Conservation (phyloP, 2,329 filamentous ascomycete species). For the Penicillium crustosum region DNA sequence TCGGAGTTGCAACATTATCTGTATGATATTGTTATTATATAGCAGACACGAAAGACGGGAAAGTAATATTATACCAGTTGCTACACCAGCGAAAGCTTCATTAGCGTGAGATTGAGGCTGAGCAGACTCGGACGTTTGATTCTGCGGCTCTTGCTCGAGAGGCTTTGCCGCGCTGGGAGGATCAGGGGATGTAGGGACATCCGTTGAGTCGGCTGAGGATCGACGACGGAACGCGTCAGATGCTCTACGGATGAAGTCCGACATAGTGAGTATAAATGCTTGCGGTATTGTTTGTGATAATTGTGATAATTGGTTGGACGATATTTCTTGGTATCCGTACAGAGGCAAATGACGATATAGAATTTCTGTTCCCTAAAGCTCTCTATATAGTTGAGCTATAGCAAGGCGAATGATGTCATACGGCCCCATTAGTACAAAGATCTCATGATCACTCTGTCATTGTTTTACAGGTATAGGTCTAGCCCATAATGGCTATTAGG, state of each 20-base stretch:
- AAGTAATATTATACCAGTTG: constrained; percentile 3
- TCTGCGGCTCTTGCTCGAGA: constrained; percentile 1
- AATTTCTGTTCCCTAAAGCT: neutral
- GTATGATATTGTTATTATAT: constrained; percentile 1
- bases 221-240: constrained; percentile 17
- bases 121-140: neutral
- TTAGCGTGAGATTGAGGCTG: constrained; percentile 7
- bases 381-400: neutral
- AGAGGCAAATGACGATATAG: neutral
- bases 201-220: constrained; percentile 10
- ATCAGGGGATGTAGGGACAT: neutral
- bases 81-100: constrained; percentile 4
- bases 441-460: neutral
- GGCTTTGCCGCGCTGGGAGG: constrained; percentile 2
- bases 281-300: neutral
- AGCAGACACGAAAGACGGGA: neutral
- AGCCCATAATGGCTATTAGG: neutral
- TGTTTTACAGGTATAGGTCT: no score
- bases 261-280: constrained; percentile 6
- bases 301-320: neutral
- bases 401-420: neutral
- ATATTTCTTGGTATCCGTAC: neutral
- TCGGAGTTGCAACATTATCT: constrained; percentile 6
- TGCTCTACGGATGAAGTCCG: constrained; percentile 17
- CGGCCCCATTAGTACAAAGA: neutral